Evolutionary conservation across 2,329 filamentous ascomycete genomes (phyloP).

Genomic region (Aspergillus glaucus): DNA sequence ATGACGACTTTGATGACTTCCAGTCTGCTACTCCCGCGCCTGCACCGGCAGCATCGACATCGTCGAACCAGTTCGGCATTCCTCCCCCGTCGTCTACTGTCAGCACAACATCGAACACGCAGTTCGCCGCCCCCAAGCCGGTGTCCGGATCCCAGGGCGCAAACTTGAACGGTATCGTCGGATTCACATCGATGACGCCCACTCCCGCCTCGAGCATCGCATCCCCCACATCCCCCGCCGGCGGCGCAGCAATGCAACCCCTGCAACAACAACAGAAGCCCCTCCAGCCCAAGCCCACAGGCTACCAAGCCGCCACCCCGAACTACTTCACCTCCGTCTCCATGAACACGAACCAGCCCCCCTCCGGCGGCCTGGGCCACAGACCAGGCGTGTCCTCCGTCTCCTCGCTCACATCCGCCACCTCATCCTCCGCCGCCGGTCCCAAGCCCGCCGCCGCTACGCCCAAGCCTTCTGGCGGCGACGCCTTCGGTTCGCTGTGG

Average conservation of each 20-base stretch:
- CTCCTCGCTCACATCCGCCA: slow-evolving; percentile 32
- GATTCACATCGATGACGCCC: slow-evolving; percentile 74
- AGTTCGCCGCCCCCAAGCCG: slow-evolving; percentile 76
- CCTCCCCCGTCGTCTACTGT: slow-evolving; percentile 43
- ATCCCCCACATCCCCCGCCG: slow-evolving; percentile 59
- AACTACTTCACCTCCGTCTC: slow-evolving; percentile 91
- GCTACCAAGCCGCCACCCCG: slow-evolving; percentile 71
- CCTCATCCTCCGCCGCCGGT: slow-evolving; percentile 32
- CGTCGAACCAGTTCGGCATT: slow-evolving; percentile 34
- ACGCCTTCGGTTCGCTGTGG: slow-evolving; percentile 88
- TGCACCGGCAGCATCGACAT: slow-evolving; percentile 24
- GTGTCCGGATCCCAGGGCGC: slow-evolving; percentile 75
- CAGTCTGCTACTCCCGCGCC: slow-evolving; percentile 66
- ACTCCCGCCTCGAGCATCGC: slow-evolving; percentile 52
- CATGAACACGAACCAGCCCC: slow-evolving; percentile 26
- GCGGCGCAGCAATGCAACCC: slow-evolving; percentile 43
- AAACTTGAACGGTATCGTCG: slow-evolving; percentile 72
- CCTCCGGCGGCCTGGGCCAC: slow-evolving; percentile 18
- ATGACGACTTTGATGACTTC: slow-evolving; percentile 97
- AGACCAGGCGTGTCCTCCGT: slow-evolving; percentile 30
- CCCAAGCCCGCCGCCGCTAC: slow-evolving; percentile 45
- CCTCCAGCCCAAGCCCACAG: slow-evolving; percentile 49
- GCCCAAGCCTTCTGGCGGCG: slow-evolving; percentile 55
- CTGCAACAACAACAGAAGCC: slow-evolving; percentile 34
- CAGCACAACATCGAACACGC: slow-evolving; percentile 49